Base-by-base conservation (phyloP, 2,329 filamentous ascomycete species). In the Cordyceps tenuipes region DNA sequence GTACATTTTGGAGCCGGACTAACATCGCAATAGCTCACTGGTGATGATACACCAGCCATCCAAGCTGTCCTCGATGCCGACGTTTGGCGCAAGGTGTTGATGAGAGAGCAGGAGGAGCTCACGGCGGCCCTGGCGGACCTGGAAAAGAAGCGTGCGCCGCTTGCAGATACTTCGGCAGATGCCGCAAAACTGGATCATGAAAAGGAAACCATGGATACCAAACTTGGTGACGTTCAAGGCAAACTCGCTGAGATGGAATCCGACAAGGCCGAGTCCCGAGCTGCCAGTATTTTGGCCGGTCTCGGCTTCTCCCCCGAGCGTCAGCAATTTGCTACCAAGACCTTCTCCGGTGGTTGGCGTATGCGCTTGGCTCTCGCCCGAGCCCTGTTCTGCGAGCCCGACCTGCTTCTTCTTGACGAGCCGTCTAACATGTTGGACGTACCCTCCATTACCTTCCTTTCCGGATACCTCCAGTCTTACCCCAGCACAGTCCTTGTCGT, bases 381-480 rank as follows among this genome's bases (percentile, higher is more conserved):
- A 82, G 94, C 94, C 15, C 83, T 99, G 41, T 99, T 99, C 80
- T 99, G 94, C 77, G 94, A 99, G 73, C 94, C 94, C 48, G 94
- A 99, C 76, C 80, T 99, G 57, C 78, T 99, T 62, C 82, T 99
- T 72, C 91, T 99, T 67, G 94, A 99, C 79, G 94, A 99, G 85
- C 94, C 94, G 77, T 97, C 93, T 60, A 97, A 97, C 86, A 97
- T 97, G 93, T 91, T 99, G 90, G 94, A 97, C 76, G 94, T 99
- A 61, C 94, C 94, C n/a, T 97, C 94, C 26, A 97, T 99, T 71
- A 95, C 94, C 60, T 99, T 97, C 84, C 83, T 99, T 72, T 89
- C 93, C 52, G 93, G 92, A 70, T 99, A 99, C 71, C 87, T 99
- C 9, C 92, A 97, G 73, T 81, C 80, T 53, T 99, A 99, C 71